Evolutionary conservation across 2,329 filamentous ascomycete species (phyloP), one percentile per base, ranked within the genome.

Genomic region (Sclerotiophoma versabilis): DNA sequence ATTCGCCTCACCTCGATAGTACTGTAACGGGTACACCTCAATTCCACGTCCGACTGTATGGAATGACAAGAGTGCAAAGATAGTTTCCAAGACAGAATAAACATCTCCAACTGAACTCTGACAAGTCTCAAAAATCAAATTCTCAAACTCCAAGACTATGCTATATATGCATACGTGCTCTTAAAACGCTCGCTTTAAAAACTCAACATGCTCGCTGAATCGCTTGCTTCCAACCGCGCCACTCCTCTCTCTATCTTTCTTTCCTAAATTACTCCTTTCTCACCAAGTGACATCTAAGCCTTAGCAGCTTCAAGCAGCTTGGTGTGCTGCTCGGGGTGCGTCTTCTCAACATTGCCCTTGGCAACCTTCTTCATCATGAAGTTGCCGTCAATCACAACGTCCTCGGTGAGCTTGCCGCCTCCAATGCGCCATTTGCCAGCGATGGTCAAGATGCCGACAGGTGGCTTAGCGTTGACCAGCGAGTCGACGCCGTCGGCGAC

Each of bases 351-450:
- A 45, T 74, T 76, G 1, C 65, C 70, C 65, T 75, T 76, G 1
- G 73, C 75, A 48, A 77, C 73, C 65, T 74, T 75, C 70, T 76
- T 76, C 70, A 75, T 75, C 68, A 76, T 69, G 30, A 76, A 75
- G 46, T 77, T 76, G 4, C 71, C 74, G 30, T 77, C 75, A 43
- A 77, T 75, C n/a, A 75, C 70, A 1, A 76, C 71, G 20, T 76
- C 72, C 60, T 77, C 75, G 20, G 57, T 63, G 29, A 77, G 51
- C 51, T 62, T 48, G 22, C 69, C 72, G 22, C 62, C 62, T 4
- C n/a, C 49, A 2, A 76, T 69, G 20, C 75, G 64, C 74, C 75
- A 76, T 54, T 74, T 71, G 15, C 72, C 72, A 5, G 68, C 64
- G 45, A 77, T 76, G 43, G 68, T 74, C 33, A 77, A 69, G 17